phyloP scores from a whole-genome alignment of 176 grass and related monocot genomes.

The Carex littledalei region DNA sequence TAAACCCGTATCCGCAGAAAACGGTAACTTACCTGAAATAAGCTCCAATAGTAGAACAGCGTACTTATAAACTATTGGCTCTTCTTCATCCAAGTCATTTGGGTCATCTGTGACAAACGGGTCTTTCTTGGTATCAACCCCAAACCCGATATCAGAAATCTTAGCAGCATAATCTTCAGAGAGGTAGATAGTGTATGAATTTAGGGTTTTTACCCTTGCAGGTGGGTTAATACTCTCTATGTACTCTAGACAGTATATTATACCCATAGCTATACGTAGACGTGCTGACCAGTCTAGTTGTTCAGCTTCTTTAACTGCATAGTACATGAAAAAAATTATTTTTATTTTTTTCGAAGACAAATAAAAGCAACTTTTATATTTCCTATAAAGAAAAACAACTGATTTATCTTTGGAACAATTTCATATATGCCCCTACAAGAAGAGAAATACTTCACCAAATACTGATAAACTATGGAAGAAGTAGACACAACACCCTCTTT shows the following conservation, averaged over 20 bases:
- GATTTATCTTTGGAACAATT: not conserved
- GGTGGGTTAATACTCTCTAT: slow-evolving; percentile 45
- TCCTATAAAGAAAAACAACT: not conserved
- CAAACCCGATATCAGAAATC: slow-evolving; percentile 51
- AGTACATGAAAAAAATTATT: not conserved
- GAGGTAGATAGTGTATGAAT: slow-evolving; percentile 66
- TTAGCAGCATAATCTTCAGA: slow-evolving; percentile 87
- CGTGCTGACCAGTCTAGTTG: slow-evolving; percentile 59
- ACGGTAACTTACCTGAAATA: slow-evolving; percentile 64
- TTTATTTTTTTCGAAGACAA: not conserved
- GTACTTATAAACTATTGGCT: slow-evolving; percentile 54
- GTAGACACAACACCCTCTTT: not conserved
- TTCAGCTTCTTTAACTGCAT: slow-evolving; percentile 76
- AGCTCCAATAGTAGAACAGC: slow-evolving; percentile 75
- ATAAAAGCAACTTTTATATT: not conserved
- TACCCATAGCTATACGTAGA: slow-evolving; percentile 64
- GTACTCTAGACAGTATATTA: slow-evolving; percentile 68
- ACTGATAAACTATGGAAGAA: not conserved
- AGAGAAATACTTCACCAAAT: not conserved
- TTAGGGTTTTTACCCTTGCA: slow-evolving; percentile 35
- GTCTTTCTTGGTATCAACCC: slow-evolving; percentile 25
- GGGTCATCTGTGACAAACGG: not conserved
- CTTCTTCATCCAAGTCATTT: slow-evolving; percentile 19
- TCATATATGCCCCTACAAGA: not conserved
- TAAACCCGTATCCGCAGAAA: slow-evolving; percentile 60